Conservation (phyloP, 2,329 filamentous ascomycete genomes). For the Aspergillus sp. region DNA sequence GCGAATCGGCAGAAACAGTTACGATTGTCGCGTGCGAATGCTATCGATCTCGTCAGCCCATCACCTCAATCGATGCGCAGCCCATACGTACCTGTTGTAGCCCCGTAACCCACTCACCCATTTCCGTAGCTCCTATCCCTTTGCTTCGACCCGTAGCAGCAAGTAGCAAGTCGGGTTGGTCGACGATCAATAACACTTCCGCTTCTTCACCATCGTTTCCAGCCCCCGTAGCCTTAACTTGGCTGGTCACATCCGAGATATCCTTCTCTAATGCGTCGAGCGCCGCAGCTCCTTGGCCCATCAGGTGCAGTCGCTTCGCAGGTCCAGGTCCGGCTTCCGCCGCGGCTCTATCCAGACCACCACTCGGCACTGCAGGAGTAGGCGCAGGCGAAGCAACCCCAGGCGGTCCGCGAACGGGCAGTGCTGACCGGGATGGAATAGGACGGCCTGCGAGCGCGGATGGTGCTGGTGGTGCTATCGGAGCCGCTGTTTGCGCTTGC, state of each 20-base stretch:
- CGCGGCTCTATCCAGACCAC: slow-evolving; percentile 10
- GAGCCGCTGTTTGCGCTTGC: slow-evolving; percentile 7
- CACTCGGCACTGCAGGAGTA: slow-evolving; percentile 13
- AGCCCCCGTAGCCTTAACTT: slow-evolving; percentile 17
- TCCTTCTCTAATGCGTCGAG: slow-evolving; percentile 30
- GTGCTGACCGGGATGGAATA: slow-evolving; percentile 14
- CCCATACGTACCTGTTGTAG: slow-evolving; percentile 54
- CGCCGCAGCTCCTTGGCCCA: slow-evolving; percentile 21
- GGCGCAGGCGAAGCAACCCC: slow-evolving; percentile 15
- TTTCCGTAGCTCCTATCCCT: slow-evolving; percentile 34
- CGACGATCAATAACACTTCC: slow-evolving; percentile 54
- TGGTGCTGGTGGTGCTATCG: slow-evolving; percentile 6
- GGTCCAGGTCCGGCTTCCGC: slow-evolving; percentile 15
- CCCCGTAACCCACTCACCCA: slow-evolving; percentile 53
- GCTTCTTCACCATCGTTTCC: slow-evolving; percentile 16
- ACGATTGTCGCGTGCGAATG: slow-evolving; percentile 60
- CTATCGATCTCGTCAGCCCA: slow-evolving; percentile 31
- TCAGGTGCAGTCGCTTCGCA: slow-evolving; percentile 23
- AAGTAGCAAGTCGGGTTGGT: slow-evolving; percentile 59
- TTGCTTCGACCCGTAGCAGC: slow-evolving; percentile 49
- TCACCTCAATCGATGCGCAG: not conserved
- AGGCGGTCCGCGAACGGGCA: slow-evolving; percentile 23
- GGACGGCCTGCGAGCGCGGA: slow-evolving; percentile 7
- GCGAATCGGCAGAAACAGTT: slow-evolving; percentile 64
- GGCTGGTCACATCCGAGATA: slow-evolving; percentile 25